Percentiles rank a stretch among this genome's conserved stretches.
phyloP scores from a whole-genome alignment of 495 filamentous ascomycete species.

The Clavariopsis aquatica region DNA sequence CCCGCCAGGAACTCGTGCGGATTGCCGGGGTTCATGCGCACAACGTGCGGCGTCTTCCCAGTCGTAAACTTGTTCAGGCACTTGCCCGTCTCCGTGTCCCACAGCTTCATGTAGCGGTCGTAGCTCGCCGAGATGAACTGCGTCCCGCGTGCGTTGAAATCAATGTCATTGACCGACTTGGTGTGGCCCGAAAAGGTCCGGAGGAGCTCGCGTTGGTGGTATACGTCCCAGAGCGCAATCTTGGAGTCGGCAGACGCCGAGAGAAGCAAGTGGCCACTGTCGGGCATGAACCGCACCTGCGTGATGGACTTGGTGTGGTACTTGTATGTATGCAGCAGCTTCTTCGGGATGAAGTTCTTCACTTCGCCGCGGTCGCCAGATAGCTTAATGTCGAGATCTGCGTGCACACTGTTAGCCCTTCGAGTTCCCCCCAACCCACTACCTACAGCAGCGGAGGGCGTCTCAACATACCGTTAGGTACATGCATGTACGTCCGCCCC shows the following conservation, averaged over 20 bases:
- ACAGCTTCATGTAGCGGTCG: constrained; percentile 93
- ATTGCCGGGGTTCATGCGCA: constrained; percentile 84
- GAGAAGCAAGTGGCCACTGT: constrained; percentile 81
- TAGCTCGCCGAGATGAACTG: constrained; percentile 90
- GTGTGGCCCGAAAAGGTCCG: constrained; percentile 87
- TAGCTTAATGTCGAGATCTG: constrained; percentile 75
- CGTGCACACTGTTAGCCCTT: not conserved
- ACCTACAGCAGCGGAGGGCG: too few species aligned
- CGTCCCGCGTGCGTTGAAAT: constrained; percentile 78
- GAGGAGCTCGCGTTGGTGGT: constrained; percentile 82
- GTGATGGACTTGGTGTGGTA: constrained; percentile 84
- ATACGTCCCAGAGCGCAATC: constrained; percentile 94
- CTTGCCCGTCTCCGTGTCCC: constrained; percentile 94
- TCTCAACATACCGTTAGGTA: constrained; percentile 71
- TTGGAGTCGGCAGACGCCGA: constrained; percentile 83
- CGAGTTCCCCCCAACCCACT: too few species aligned
- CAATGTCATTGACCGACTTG: constrained; percentile 86
- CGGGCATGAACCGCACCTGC: constrained; percentile 83
- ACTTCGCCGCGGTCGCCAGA: constrained; percentile 72
- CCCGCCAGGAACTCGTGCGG: constrained; percentile 91
- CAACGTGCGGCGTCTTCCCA: constrained; percentile 91
- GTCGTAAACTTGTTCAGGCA: constrained; percentile 85
- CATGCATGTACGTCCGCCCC: constrained; percentile 90
- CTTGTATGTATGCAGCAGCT: constrained; percentile 85
- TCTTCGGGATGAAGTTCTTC: constrained; percentile 93